phyloP scores from a whole-genome alignment of 2,329 filamentous ascomycete genomes.

The Ceratocystis variospora region DNA sequence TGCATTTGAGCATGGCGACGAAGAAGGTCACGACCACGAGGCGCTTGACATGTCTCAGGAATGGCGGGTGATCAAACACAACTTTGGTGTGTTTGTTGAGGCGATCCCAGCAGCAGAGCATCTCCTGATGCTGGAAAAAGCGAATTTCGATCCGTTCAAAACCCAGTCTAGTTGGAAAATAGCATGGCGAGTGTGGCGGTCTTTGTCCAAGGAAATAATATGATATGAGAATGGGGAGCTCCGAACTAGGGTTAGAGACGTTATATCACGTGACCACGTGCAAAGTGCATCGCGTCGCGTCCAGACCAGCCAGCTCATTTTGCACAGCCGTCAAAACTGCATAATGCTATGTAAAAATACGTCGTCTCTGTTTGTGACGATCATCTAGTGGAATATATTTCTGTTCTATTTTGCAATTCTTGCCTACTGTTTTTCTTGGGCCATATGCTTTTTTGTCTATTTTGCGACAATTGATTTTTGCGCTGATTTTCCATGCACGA shows the following conservation, averaged over 20 bases:
- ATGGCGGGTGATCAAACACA: conserved; percentile 37
- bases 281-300: conserved; percentile 17
- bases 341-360: not conserved
- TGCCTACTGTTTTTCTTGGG: not conserved
- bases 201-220: conserved; percentile 32
- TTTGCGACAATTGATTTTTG: not conserved
- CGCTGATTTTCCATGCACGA: not conserved
- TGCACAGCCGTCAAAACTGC: not conserved
- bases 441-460: not conserved
- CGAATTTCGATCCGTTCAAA: conserved; percentile 72
- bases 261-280: conserved; percentile 15
- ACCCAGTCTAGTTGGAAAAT: conserved; percentile 60
- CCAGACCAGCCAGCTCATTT: not conserved
- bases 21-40: conserved; percentile 52
- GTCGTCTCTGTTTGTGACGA: not conserved
- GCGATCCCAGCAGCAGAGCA: conserved; percentile 66
- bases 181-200: conserved; percentile 58
- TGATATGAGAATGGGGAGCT: not conserved
- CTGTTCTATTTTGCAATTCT: not conserved
- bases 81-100: conserved; percentile 70
- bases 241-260: not conserved
- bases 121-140: conserved; percentile 60
- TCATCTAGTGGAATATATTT: not conserved
- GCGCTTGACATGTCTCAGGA: conserved; percentile 28
- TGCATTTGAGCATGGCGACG: conserved; percentile 67